phyloP scores from a whole-genome alignment of 306 rosid species.

The Cucumis melo region DNA sequence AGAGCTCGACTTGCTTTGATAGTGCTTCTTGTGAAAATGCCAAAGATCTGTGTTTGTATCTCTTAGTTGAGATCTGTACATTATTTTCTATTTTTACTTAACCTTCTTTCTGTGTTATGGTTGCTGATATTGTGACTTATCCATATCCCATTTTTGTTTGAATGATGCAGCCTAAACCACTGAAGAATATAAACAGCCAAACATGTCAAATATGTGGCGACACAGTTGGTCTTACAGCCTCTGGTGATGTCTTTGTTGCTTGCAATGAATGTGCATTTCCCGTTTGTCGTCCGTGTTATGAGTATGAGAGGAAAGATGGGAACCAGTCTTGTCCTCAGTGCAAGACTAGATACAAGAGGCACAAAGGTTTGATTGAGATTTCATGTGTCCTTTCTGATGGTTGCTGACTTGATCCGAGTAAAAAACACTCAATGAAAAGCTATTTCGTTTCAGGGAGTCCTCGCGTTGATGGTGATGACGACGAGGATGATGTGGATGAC shows the following conservation, averaged over 20 bases:
- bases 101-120: neutral
- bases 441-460: constrained; percentile 62
- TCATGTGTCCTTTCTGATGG: neutral
- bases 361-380: constrained; percentile 36
- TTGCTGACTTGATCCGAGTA: neutral
- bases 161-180: constrained; percentile 58
- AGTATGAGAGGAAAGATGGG: constrained; percentile 89
- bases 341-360: constrained; percentile 95
- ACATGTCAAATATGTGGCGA: constrained; percentile 92
- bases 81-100: neutral
- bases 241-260: constrained; percentile 88
- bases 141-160: constrained; percentile 3
- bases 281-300: constrained; percentile 89
- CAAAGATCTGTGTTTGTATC: neutral
- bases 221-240: constrained; percentile 53
- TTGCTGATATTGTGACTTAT: constrained; percentile 8
- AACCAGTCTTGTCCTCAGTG: constrained; percentile 91
- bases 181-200: constrained; percentile 66
- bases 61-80: neutral
- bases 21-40: neutral
- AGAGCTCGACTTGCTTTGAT: neutral
- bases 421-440: neutral
- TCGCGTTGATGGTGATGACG: constrained; percentile 92
- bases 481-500: constrained; percentile 83
- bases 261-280: constrained; percentile 98